These are phyloP conservation scores for Echites panduratus DNA, from an alignment of 257 asterid genomes.

Conservation along the genomic window DNA sequence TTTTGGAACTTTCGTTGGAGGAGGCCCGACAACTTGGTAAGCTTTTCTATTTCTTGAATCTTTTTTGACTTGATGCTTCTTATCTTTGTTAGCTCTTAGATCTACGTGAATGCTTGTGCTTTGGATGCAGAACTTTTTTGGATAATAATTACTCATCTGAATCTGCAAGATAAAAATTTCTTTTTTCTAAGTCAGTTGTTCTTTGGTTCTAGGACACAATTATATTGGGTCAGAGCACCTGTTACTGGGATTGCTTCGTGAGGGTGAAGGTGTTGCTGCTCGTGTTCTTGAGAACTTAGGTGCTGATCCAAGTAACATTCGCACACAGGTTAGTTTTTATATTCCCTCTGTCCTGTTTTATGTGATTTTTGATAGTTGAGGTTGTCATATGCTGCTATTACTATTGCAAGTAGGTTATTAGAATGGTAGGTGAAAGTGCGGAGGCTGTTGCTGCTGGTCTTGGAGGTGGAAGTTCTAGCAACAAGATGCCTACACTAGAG, in stretches of 20 bases:
- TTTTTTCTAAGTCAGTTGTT: not conserved
- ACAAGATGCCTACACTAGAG: constrained; percentile 50
- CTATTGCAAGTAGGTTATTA: constrained; percentile 31
- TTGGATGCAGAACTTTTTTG: not conserved
- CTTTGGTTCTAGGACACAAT: constrained; percentile 65
- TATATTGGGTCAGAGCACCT: constrained; percentile 99
- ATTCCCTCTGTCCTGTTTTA: constrained; percentile 1
- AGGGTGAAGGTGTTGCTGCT: constrained; percentile 99
- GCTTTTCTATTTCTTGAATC: not conserved
- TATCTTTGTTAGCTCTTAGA: not conserved
- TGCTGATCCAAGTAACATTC: constrained; percentile 88
- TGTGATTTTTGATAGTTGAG: not conserved
- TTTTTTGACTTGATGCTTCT: not conserved
- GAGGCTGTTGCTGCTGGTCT: constrained; percentile 47
- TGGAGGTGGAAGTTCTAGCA: constrained; percentile 39
- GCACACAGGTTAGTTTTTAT: constrained; percentile 64
- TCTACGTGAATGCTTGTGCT: not conserved
- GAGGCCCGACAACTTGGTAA: constrained; percentile 99
- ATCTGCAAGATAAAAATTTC: not conserved
- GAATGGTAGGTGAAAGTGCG: constrained; percentile 49
- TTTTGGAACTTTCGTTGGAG: constrained; percentile 87
- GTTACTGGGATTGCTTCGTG: constrained; percentile 89
- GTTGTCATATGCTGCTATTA: not conserved
- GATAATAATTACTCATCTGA: not conserved
- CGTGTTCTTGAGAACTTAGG: constrained; percentile 95